These are phyloP conservation scores for Arachis monticola DNA, from an alignment of 331 rosid species.

Conservation along the genomic window DNA sequence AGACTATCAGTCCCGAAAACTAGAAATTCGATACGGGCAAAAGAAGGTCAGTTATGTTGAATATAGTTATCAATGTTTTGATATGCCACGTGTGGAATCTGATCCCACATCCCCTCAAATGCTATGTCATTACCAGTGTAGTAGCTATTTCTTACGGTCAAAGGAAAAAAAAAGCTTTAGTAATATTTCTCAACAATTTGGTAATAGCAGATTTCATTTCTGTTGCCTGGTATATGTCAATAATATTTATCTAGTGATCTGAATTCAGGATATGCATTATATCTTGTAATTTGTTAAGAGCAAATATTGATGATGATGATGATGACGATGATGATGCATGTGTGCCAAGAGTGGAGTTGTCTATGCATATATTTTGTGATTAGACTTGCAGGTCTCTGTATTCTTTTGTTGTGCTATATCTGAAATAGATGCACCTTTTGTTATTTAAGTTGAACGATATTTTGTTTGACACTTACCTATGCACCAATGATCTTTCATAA, in stretches of 20 bases:
- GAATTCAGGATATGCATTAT: constrained; percentile 12
- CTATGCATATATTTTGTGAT: background rate
- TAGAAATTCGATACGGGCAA: constrained; percentile 93
- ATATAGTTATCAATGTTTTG: background rate
- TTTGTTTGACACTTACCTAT: constrained; percentile 5
- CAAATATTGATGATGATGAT: constrained; percentile 7
- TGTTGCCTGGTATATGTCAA: background rate
- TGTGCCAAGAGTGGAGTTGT: background rate
- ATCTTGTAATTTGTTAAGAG: constrained; percentile 2
- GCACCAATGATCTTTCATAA: background rate
- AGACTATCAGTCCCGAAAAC: constrained; percentile 86
- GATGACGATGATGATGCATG: background rate
- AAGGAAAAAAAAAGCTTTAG: background rate
- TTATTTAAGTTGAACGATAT: background rate
- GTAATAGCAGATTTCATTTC: constrained; percentile 3
- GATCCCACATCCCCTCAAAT: no score
- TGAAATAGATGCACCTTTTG: background rate
- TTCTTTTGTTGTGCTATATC: background rate
- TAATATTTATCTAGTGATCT: background rate
- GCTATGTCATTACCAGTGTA: no score
- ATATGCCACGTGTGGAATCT: no score
- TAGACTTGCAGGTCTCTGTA: constrained; percentile 2
- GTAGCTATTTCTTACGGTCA: no score
- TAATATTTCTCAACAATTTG: background rate
- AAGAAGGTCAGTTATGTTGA: constrained; percentile 67